Percentiles rank a stretch among this genome's conserved stretches.
Conservation (phyloP, 2,329 filamentous ascomycete species). For the Ophiostoma himal-ulmi region DNA sequence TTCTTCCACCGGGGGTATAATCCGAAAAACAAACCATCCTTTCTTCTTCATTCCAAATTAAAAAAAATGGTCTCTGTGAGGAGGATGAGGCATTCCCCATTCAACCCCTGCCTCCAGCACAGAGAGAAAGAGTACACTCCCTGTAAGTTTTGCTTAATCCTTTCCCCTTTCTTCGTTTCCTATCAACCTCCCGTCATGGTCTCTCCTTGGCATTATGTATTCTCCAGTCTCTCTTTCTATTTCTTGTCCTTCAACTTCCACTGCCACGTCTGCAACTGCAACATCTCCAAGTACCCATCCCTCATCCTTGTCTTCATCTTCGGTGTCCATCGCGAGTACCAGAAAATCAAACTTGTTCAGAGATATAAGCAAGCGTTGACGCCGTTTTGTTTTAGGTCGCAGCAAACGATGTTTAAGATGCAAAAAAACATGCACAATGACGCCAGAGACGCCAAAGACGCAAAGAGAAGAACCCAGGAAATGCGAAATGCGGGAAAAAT, state of each 20-base stretch:
- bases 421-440: constrained; percentile 20
- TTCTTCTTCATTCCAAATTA: constrained; percentile 23
- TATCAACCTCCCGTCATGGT: constrained; percentile 19
- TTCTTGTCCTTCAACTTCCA: constrained; percentile 7
- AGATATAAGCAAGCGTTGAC: constrained; percentile 30
- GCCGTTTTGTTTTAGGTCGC: constrained; percentile 26
- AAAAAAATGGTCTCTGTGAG: constrained; percentile 11
- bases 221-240: constrained; percentile 5
- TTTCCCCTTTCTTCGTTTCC: constrained; percentile 17
- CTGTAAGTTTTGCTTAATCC: not conserved
- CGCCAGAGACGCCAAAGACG: constrained; percentile 23
- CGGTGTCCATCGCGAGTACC: constrained; percentile 28
- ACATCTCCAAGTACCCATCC: constrained; percentile 15
- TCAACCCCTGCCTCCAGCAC: not conserved
- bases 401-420: constrained; percentile 15
- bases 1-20: constrained; percentile 27
- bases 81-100: not conserved
- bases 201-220: not conserved
- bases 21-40: constrained; percentile 22
- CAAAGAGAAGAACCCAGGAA: not conserved
- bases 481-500: constrained; percentile 18
- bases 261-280: not conserved
- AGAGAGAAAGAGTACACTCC: constrained; percentile 4
- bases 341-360: constrained; percentile 29
- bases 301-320: constrained; percentile 23